Base-by-base conservation (phyloP, 2,329 filamentous ascomycete species). In the Alternaria arborescens region DNA sequence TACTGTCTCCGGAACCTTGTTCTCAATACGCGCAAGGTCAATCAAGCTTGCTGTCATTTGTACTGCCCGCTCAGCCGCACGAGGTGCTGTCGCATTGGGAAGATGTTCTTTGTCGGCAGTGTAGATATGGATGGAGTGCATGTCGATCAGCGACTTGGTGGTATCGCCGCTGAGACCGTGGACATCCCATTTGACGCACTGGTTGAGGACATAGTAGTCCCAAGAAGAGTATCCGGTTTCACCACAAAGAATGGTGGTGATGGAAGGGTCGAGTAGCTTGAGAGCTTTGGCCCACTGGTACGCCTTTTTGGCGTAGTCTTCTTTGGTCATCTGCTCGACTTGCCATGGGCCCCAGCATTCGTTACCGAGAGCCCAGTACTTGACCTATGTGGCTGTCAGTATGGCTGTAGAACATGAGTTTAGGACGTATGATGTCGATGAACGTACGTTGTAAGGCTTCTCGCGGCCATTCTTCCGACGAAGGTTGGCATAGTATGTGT, bases 341-440 rank as follows among this genome's bases (percentile, higher is more conserved):
- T 57, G 55, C 56, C 56, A 55, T 12, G 60, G 52, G 20, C 54
- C 53, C 44, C 46, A 61, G 76, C 84, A 84, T 71, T 90, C 88
- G 78, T 95, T 95, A 10, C 92, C 92, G 26, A 95, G 85, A 2
- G 91, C 91, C 92, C 92, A 95, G 83, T 94, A 94, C 79, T 92
- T 93, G 71, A 94, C 81, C 70, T 20, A 10, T 8, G 4, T 8
- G 43, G 14, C 41, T 14, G 14, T 52, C 46, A 36, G 47, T 14
- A 46, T 47, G 24, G 7, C 2, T 18, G 16, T n/a, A 18, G 12
- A 7, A 11, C 8, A 28, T 5, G 18, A 3, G 12, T 16, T 14
- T 18, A 10, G 14, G 2, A 3, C n/a, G 14, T 4, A 7, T 6
- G 5, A 18, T 18, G 10, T 16, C 11, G 8, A 11, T n/a, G 7